Evolutionary conservation across 352 stramenopile species (phyloP).

Genomic region (Globisporangium orthogonon): DNA sequence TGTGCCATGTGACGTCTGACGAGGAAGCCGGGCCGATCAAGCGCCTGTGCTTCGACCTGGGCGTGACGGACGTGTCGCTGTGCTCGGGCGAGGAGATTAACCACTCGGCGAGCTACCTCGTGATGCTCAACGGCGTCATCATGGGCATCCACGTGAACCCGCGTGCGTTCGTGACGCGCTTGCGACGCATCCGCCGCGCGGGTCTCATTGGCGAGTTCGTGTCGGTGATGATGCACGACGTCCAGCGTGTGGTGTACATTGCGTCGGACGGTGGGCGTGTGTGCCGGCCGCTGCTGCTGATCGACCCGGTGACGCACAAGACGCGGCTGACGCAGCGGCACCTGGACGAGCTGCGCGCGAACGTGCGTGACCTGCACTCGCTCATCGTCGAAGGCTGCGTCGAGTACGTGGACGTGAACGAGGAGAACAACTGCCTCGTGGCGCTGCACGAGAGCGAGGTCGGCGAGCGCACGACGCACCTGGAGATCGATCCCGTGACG

Average conservation of each 20-base stretch:
- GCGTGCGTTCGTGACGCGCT: conserved; percentile 81
- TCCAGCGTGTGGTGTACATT: conserved; percentile 97
- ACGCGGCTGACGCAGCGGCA: conserved; percentile 94
- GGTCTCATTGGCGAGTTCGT: conserved; percentile 95
- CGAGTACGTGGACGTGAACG: conserved; percentile 99
- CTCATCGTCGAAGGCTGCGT: conserved; percentile 95
- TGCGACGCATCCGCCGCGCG: conserved; percentile 78
- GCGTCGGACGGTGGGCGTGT: conserved; percentile 97
- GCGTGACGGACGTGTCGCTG: conserved; percentile 95
- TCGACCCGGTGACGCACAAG: conserved; percentile 84
- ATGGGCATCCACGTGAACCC: conserved; percentile 94
- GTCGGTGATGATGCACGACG: conserved; percentile 97
- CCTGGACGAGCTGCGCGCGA: conserved; percentile 86
- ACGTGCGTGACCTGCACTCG: conserved; percentile 69
- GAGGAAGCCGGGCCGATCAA: conserved; percentile 93
- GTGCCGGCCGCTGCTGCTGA: conserved; percentile 95
- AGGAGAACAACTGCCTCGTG: conserved; percentile 99
- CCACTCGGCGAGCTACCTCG: conserved; percentile 91
- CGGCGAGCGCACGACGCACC: conserved; percentile 92
- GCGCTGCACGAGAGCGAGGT: conserved; percentile 93
- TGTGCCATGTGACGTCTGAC: conserved; percentile 95
- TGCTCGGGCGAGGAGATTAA: conserved; percentile 97
- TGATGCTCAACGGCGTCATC: conserved; percentile 99
- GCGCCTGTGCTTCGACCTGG: conserved; percentile 94
- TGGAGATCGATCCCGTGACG: conserved; percentile 99